Conservation (phyloP, 768 basidiomycete genomes). For the Mrakia blollopis region DNA sequence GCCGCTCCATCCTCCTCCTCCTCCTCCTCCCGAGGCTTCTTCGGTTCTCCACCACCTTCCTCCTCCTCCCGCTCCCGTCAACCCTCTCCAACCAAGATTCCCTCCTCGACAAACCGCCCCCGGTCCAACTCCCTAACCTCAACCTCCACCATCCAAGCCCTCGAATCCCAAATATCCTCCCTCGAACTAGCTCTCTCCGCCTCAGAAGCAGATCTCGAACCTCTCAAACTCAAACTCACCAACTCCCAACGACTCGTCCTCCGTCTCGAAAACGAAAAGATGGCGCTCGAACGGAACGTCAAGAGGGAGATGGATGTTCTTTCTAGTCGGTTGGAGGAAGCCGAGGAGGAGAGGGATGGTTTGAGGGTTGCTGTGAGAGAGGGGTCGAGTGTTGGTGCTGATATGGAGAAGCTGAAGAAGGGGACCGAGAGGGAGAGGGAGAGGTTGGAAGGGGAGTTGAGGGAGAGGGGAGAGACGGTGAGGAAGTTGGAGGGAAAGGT, state of each 20-base stretch:
- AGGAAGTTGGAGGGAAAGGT: slow-evolving; percentile 35
- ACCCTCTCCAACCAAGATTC: slow-evolving; percentile 17
- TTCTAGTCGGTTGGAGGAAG: slow-evolving; percentile 39
- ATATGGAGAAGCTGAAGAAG: slow-evolving; percentile 16
- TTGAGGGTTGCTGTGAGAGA: slow-evolving; percentile 32
- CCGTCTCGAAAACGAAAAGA: slow-evolving; percentile 43
- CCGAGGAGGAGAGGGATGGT: slow-evolving; percentile 40
- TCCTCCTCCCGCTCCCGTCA: not conserved
- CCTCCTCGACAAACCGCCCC: slow-evolving; percentile 32
- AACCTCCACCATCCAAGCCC: slow-evolving; percentile 30
- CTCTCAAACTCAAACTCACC: slow-evolving; percentile 36
- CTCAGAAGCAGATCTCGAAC: slow-evolving; percentile 37
- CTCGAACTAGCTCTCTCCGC: slow-evolving; percentile 33
- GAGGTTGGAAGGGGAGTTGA: slow-evolving; percentile 8
- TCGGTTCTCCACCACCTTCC: not conserved
- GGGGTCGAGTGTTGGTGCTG: slow-evolving; percentile 15
- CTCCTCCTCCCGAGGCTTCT: slow-evolving; percentile 3
- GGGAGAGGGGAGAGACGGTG: slow-evolving; percentile 37
- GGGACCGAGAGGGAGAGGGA: not conserved
- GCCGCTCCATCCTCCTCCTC: not conserved
- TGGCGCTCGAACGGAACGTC: slow-evolving; percentile 38
- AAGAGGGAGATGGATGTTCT: slow-evolving; percentile 39
- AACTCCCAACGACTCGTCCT: slow-evolving; percentile 36
- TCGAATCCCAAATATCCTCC: slow-evolving; percentile 35
- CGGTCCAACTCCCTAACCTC: slow-evolving; percentile 32